Conservation (phyloP, 306 rosid species). For the Vachellia collinsii region DNA sequence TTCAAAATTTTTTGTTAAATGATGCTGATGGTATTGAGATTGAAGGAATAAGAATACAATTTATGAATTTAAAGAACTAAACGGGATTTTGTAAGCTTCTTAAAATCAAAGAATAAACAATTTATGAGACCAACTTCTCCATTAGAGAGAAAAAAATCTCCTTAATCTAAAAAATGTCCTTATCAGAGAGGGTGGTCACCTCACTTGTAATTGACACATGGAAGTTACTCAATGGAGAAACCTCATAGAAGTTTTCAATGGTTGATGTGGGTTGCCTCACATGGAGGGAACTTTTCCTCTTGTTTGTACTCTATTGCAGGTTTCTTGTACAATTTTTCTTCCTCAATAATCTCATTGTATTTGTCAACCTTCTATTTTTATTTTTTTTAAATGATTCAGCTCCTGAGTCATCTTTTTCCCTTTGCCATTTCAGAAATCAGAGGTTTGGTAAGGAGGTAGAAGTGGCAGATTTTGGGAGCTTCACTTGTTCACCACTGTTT, state of each 20-base stretch:
- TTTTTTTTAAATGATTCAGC: not conserved
- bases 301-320: slow-evolving; percentile 15
- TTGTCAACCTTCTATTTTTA: not conserved
- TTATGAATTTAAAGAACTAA: too few species aligned
- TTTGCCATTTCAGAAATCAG: slow-evolving; percentile 40
- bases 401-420: slow-evolving; percentile 32
- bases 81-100: too few species aligned
- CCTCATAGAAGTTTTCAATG: slow-evolving; percentile 40
- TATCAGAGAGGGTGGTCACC: slow-evolving; percentile 27
- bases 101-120: not conserved
- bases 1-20: too few species aligned
- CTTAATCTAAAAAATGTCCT: not conserved
- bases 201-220: slow-evolving; percentile 45
- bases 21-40: too few species aligned
- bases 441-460: slow-evolving; percentile 41
- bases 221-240: slow-evolving; percentile 43
- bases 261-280: slow-evolving; percentile 53
- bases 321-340: slow-evolving; percentile 3
- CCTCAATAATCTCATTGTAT: slow-evolving; percentile 36
- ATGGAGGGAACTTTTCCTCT: slow-evolving; percentile 50
- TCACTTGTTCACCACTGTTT: not conserved
- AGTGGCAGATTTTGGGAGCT: slow-evolving; percentile 29
- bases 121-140: not conserved
- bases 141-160: not conserved
- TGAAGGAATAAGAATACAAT: too few species aligned